Base-by-base conservation (phyloP, 1,284 basidiomycete genomes). In the Irpex lacteus region DNA sequence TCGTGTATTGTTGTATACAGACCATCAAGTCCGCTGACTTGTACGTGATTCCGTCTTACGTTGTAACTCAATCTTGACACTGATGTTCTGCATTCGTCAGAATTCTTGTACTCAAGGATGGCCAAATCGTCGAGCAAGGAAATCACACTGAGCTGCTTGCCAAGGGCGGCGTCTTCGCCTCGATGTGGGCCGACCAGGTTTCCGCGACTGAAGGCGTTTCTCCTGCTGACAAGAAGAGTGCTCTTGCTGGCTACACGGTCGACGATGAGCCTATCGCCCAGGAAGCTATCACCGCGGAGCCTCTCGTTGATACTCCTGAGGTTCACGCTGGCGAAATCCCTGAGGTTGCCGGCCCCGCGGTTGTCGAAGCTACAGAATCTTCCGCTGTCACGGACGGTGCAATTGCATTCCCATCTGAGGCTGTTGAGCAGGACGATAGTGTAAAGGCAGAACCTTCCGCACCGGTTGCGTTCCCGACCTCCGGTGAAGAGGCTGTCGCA, bases 141-240 rank as follows among this genome's bases (percentile, higher is more conserved):
- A 85, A 76, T 54, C 91, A 92, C 73, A 84, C 83, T 65, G 91
- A 94, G 66, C 81, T 95, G 50, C 75, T 94, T 60, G 85, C 85
- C 50, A 78, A 75, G 32, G 83, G 89, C 69, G 90, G 92, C 61
- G 72, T 86, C 47, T 95, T 94, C 71, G 89, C 91, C 9, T 81
- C 86, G 1, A 89, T 95, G 89, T 95, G 92, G 92, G 85, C 88
- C 0, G 87, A 92, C 72, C 90, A 94, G 71, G 80, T 90, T 38
- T 85, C 84, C 38, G 79, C 84, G n/a, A 81, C 76, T 13, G 87
- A 86, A 57, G 84, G 81, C 40, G 68, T 77, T 15, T 53, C 62
- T 32, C 11, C 59, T 66, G 65, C 76, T 65, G 63, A 69, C 71
- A 76, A 81, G 68, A 71, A 68, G 73, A 80, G 81, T 66, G 80